Evolutionary conservation across 2,329 filamentous ascomycete genomes (phyloP).

Genomic region (Blastomyces parvus): DNA sequence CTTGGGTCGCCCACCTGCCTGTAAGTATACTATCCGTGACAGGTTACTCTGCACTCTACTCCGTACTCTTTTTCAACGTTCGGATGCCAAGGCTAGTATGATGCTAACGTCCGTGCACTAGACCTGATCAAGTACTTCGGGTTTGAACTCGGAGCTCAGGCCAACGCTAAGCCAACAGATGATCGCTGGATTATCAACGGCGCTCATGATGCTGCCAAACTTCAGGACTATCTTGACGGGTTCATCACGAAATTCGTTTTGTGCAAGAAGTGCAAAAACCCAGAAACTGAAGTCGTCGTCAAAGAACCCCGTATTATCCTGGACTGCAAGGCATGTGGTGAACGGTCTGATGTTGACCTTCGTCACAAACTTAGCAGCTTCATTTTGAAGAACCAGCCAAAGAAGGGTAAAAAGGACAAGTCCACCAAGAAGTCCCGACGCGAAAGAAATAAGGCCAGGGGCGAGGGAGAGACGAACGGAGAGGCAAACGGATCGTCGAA

Average conservation of each 20-base stretch:
- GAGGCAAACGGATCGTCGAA: conserved; percentile 47
- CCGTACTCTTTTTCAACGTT: conserved; percentile 11
- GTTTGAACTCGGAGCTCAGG: conserved; percentile 96
- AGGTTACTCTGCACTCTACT: background rate
- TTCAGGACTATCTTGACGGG: conserved; percentile 95
- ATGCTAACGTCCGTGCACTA: conserved; percentile 15
- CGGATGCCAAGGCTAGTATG: background rate
- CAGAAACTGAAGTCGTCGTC: conserved; percentile 91
- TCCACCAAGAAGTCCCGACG: conserved; percentile 78
- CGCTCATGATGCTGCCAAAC: conserved; percentile 85
- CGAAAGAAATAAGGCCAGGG: conserved; percentile 67
- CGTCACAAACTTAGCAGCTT: conserved; percentile 94
- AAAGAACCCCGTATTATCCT: conserved; percentile 86
- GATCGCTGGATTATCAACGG: conserved; percentile 99
- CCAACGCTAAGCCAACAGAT: conserved; percentile 92
- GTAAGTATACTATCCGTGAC: conserved; percentile 23
- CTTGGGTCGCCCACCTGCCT: conserved; percentile 81
- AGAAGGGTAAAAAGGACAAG: conserved; percentile 92
- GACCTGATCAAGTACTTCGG: conserved; percentile 99
- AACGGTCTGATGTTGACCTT: conserved; percentile 81
- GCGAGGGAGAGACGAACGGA: conserved; percentile 45
- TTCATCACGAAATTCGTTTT: conserved; percentile 99
- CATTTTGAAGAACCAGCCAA: conserved; percentile 89
- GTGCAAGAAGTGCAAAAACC: conserved; percentile 99
- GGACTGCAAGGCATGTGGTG: conserved; percentile 97